Percentiles rank a stretch among this genome's conserved stretches.
Evolutionary conservation across 225 moss, liverwort and hornwort species (phyloP).

Genomic region (Neckera pumila): DNA sequence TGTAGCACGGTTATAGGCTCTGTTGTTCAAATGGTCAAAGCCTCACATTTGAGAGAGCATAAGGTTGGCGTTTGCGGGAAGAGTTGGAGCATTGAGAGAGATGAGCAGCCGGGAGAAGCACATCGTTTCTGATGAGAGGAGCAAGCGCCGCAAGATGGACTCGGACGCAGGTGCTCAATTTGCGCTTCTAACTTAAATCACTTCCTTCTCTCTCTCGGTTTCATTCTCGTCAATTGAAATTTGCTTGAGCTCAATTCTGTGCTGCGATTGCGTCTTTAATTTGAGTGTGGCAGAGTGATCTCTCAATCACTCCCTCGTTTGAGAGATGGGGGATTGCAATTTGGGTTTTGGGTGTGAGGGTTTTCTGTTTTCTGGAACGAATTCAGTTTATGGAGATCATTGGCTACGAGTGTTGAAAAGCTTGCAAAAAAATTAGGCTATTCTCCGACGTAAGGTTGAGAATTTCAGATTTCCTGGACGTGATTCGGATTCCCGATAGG

Average conservation of each 20-base stretch:
- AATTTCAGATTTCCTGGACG: neutral
- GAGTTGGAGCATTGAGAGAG: neutral
- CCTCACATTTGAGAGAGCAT: too few species aligned
- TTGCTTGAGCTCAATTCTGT: neutral
- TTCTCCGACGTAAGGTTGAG: neutral
- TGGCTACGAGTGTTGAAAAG: neutral
- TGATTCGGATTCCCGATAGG: neutral
- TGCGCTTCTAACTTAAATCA: neutral
- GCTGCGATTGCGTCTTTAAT: neutral
- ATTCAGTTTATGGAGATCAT: neutral
- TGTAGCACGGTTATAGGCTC: too few species aligned
- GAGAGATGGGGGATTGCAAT: neutral
- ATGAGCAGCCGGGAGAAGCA: neutral
- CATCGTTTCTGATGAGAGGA: neutral
- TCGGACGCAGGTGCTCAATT: neutral
- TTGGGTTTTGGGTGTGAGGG: neutral
- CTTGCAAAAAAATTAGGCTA: neutral
- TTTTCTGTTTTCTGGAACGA: neutral
- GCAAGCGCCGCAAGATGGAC: constrained; percentile 1
- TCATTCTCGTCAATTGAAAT: neutral
- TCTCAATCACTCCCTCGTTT: neutral
- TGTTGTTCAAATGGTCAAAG: too few species aligned
- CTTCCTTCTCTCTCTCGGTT: neutral
- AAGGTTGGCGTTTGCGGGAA: too few species aligned
- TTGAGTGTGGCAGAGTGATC: neutral